Percentiles rank a stretch among this genome's conserved stretches.
Conservation (phyloP, 192 early-diverging fungal genomes). For the Ambispora gerdemannii region DNA sequence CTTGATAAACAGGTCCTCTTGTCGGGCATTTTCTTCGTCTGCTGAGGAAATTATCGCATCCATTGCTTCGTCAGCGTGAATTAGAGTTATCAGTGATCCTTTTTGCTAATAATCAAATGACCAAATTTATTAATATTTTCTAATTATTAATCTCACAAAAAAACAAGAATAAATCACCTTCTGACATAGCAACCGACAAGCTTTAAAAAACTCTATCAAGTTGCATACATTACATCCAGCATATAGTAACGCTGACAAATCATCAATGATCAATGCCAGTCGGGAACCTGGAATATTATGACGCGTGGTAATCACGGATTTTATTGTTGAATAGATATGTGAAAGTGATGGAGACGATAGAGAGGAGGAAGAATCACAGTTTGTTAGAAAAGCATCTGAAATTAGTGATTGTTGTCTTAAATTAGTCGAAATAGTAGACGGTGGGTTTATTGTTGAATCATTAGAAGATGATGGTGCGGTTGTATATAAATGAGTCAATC, state of each 20-base stretch:
- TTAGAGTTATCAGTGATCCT: slow-evolving; percentile 49
- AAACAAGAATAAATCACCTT: slow-evolving; percentile 28
- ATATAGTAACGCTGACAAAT: slow-evolving; percentile 49
- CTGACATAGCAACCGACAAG: slow-evolving; percentile 42
- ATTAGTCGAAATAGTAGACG: slow-evolving; percentile 34
- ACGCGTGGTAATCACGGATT: slow-evolving; percentile 24
- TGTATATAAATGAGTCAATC: slow-evolving; percentile 40
- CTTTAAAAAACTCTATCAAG: slow-evolving; percentile 42
- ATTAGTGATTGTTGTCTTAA: no score
- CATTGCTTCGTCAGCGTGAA: slow-evolving; percentile 52
- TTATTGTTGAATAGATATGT: slow-evolving; percentile 43
- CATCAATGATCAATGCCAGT: slow-evolving; percentile 50
- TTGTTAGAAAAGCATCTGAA: slow-evolving; percentile 12
- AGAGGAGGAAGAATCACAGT: slow-evolving; percentile 9
- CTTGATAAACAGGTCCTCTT: slow-evolving; percentile 49
- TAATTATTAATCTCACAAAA: slow-evolving; percentile 17
- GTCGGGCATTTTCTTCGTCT: slow-evolving; percentile 34
- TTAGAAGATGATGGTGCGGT: neutral
- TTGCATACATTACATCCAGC: slow-evolving; percentile 43
- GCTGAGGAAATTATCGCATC: neutral
- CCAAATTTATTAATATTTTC: no score
- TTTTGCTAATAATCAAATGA: slow-evolving; percentile 32
- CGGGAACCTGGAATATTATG: slow-evolving; percentile 30
- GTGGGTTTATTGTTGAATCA: neutral
- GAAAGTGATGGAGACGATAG: slow-evolving; percentile 24